Conservation (phyloP, 306 rosid species). For the Macrotyloma uniflorum region DNA sequence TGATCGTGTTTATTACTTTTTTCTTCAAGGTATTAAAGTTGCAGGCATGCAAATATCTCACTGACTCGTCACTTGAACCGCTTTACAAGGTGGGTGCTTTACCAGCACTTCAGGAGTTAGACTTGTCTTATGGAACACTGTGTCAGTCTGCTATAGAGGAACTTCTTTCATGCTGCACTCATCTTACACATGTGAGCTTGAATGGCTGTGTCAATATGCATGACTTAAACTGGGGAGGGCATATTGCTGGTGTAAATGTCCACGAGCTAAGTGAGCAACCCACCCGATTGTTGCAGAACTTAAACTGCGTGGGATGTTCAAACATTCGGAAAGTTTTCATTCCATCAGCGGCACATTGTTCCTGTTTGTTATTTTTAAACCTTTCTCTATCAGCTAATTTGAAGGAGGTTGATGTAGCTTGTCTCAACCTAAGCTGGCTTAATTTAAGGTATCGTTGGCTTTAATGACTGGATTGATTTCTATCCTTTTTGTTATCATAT, state of each 20-base stretch:
- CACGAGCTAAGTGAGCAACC: conserved; percentile 59
- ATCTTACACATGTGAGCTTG: conserved; percentile 92
- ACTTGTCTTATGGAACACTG: conserved; percentile 88
- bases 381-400: conserved; percentile 82
- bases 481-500: not conserved
- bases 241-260: conserved; percentile 40
- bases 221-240: conserved; percentile 88
- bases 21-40: conserved; percentile 80
- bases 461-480: conserved; percentile 17
- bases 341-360: conserved; percentile 82
- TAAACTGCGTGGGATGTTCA: conserved; percentile 91
- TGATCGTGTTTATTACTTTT: conserved; percentile 10
- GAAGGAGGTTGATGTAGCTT: conserved; percentile 90
- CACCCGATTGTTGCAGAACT: conserved; percentile 79
- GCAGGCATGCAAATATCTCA: conserved; percentile 94
- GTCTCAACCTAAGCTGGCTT: conserved; percentile 86
- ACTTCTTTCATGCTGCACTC: conserved; percentile 92
- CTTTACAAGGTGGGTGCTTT: conserved; percentile 92
- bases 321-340: conserved; percentile 90
- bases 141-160: conserved; percentile 96
- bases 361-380: conserved; percentile 65
- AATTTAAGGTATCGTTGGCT: conserved; percentile 71
- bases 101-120: conserved; percentile 92
- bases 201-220: conserved; percentile 98
- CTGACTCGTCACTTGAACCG: conserved; percentile 88